Evolutionary conservation across 1,139 yeast genomes (phyloP).

Genomic region (Diutina pseudorugosa): DNA sequence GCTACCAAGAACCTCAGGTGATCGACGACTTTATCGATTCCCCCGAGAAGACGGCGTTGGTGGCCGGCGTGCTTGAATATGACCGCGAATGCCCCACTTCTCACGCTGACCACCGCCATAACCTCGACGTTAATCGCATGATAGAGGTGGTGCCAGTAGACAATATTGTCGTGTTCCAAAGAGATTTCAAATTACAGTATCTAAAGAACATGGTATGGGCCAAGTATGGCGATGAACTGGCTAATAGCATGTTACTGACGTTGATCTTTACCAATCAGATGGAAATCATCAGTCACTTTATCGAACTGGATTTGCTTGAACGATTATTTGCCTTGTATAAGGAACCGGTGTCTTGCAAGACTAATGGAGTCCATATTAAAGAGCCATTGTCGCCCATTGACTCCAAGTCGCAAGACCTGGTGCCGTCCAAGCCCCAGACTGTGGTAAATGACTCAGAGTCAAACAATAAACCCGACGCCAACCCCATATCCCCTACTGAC

Average conservation of each 20-base stretch:
- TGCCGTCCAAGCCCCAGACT: not conserved
- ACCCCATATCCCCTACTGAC: too few relatives aligned
- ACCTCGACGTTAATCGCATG: slow-evolving; percentile 44
- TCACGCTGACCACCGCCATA: slow-evolving; percentile 71
- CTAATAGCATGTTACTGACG: slow-evolving; percentile 51
- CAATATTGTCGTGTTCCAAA: slow-evolving; percentile 34
- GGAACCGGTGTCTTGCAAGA: not conserved
- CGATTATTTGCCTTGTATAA: slow-evolving; percentile 46
- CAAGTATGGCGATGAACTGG: slow-evolving; percentile 68
- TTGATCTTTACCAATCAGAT: slow-evolving; percentile 61
- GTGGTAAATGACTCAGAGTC: not conserved
- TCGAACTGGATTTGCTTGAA: slow-evolving; percentile 37
- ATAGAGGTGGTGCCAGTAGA: slow-evolving; percentile 38
- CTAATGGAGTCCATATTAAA: not conserved
- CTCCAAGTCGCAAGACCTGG: not conserved
- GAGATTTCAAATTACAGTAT: slow-evolving; percentile 67
- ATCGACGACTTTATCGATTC: slow-evolving; percentile 50
- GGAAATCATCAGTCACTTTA: slow-evolving; percentile 56
- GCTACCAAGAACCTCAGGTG: slow-evolving; percentile 59
- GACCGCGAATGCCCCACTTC: slow-evolving; percentile 74
- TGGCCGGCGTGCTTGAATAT: slow-evolving; percentile 81
- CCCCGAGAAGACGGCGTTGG: slow-evolving; percentile 48
- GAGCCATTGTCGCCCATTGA: not conserved
- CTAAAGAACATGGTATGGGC: slow-evolving; percentile 80
- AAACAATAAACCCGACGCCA: too few relatives aligned